Percentiles rank a stretch among this genome's conserved stretches.
These are phyloP conservation scores for Hysterium pulicare DNA, from an alignment of 2,329 filamentous ascomycete species.

Conservation along the genomic window DNA sequence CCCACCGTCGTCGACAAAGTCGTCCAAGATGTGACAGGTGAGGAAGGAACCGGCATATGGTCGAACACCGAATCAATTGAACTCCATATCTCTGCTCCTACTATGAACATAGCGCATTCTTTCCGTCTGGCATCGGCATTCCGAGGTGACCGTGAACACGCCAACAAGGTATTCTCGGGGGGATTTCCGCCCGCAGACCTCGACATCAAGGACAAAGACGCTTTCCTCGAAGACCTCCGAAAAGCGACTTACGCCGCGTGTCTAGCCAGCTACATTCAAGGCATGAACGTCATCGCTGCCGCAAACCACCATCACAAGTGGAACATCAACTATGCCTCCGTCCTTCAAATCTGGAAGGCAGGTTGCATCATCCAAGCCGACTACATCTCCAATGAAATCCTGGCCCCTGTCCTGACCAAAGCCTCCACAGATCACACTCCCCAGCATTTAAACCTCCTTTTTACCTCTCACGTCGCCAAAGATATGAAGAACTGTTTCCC, in stretches of 20 bases:
- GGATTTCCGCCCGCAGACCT: conserved; percentile 41
- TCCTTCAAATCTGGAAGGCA: conserved; percentile 63
- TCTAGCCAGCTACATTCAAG: conserved; percentile 62
- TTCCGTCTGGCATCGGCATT: conserved; percentile 63
- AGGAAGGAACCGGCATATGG: conserved; percentile 67
- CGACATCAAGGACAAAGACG: conserved; percentile 29
- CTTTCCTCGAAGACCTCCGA: conserved; percentile 58
- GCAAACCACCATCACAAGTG: conserved; percentile 59
- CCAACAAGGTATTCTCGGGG: conserved; percentile 46
- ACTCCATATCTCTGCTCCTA: conserved; percentile 62
- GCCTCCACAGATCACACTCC: conserved; percentile 33
- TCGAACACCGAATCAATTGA: conserved; percentile 59
- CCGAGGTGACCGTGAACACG: conserved; percentile 52
- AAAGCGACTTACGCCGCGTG: conserved; percentile 60
- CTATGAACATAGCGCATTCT: conserved; percentile 60
- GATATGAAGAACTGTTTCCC: conserved; percentile 54
- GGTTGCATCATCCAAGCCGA: conserved; percentile 71
- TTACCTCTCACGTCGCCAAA: conserved; percentile 46
- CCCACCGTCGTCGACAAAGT: conserved; percentile 66
- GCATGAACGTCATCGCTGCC: conserved; percentile 60
- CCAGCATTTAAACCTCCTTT: conserved; percentile 43
- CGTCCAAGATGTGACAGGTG: conserved; percentile 64
- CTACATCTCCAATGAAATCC: conserved; percentile 56
- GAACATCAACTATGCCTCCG: conserved; percentile 52
- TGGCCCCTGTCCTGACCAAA: conserved; percentile 47